phyloP scores from a whole-genome alignment of 352 stramenopile species.

The Phytophthora rubi region DNA sequence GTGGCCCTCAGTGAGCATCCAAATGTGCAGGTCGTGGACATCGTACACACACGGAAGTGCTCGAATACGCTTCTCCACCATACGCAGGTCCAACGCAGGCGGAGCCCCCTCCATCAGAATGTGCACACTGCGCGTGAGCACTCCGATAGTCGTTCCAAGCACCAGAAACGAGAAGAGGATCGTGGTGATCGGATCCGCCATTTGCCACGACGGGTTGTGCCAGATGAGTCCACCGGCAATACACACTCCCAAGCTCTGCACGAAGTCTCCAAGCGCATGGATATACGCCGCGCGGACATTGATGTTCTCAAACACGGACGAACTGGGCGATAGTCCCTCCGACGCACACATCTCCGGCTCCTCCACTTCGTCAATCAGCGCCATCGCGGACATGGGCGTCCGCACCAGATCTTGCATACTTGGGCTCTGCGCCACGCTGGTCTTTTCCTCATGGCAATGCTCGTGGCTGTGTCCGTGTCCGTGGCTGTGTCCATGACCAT shows the following conservation, averaged over 20 bases:
- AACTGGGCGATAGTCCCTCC: slow-evolving; percentile 18
- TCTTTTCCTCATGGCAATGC: slow-evolving; percentile 28
- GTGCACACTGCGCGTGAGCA: slow-evolving; percentile 90
- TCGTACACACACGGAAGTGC: slow-evolving; percentile 87
- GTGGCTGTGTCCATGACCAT: slow-evolving; percentile 59
- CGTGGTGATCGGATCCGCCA: slow-evolving; percentile 97
- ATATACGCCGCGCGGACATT: slow-evolving; percentile 98
- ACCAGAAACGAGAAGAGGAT: slow-evolving; percentile 97
- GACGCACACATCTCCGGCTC: slow-evolving; percentile 15
- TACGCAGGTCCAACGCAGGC: slow-evolving; percentile 51
- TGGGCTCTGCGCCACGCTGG: slow-evolving; percentile 47
- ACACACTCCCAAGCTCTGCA: slow-evolving; percentile 97
- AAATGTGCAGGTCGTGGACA: slow-evolving; percentile 98
- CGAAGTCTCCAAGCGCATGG: slow-evolving; percentile 97
- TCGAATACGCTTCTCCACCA: slow-evolving; percentile 68
- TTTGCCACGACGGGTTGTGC: slow-evolving; percentile 95
- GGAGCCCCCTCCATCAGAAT: slow-evolving; percentile 97
- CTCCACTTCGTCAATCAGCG: slow-evolving; percentile 63
- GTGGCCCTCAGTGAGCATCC: slow-evolving; percentile 93
- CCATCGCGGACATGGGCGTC: slow-evolving; percentile 81
- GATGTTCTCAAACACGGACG: slow-evolving; percentile 86
- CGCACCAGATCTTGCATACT: slow-evolving; percentile 53
- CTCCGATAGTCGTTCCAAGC: slow-evolving; percentile 93
- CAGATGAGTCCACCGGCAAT: slow-evolving; percentile 96
- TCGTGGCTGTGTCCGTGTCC: slow-evolving; percentile 40